Evolutionary conservation across 805 yeast species (phyloP).

Genomic region (Monosporozyma solicola): DNA sequence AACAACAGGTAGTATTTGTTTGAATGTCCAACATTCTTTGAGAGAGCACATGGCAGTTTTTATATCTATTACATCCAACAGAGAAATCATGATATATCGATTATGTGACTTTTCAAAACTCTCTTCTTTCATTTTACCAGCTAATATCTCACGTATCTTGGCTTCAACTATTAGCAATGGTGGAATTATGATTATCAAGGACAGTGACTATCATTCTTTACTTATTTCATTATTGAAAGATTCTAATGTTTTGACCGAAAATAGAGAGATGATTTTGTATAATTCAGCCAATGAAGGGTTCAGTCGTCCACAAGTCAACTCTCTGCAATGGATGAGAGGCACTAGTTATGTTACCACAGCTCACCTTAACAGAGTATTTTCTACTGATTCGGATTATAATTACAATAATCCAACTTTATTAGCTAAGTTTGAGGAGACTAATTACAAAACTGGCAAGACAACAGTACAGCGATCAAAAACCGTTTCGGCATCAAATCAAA

Average conservation of each 20-base stretch:
- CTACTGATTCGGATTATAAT: conserved; percentile 51
- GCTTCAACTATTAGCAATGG: neutral
- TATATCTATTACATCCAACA: neutral
- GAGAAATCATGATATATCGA: conserved; percentile 45
- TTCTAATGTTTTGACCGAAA: conserved; percentile 32
- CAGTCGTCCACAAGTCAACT: conserved; percentile 67
- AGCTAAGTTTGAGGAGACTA: neutral
- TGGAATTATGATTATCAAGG: neutral
- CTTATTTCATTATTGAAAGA: conserved; percentile 32
- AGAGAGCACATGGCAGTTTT: neutral
- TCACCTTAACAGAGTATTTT: conserved; percentile 53
- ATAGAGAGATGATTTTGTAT: conserved; percentile 34
- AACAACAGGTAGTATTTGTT: neutral
- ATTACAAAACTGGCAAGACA: conserved; percentile 44
- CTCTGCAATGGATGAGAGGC: conserved; percentile 83
- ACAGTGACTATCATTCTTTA: neutral
- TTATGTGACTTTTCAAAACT: conserved; percentile 46
- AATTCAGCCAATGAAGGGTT: conserved; percentile 62
- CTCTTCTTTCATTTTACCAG: neutral
- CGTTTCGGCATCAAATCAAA: conserved; percentile 35
- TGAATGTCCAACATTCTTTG: neutral
- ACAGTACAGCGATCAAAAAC: conserved; percentile 32
- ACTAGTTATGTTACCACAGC: conserved; percentile 45
- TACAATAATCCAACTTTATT: conserved; percentile 33
- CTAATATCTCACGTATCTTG: neutral